Evolutionary conservation across 345 rosid genomes (phyloP).

Genomic region (Mallotus nudiflorus): DNA sequence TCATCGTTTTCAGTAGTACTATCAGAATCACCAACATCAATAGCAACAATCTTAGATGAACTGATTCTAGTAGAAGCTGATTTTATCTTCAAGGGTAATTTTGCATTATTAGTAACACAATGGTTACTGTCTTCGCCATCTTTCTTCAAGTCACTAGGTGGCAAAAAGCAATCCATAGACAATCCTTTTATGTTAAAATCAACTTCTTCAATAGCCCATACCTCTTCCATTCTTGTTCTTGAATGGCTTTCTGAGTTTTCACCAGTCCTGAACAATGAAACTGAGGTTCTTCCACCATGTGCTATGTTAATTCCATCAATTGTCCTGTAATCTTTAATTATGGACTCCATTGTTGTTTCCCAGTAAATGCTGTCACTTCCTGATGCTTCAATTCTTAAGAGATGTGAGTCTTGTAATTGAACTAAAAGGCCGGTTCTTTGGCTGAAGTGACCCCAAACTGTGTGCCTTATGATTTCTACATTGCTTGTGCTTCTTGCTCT

Average conservation of each 20-base stretch:
- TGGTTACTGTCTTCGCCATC: slow-evolving; percentile 59
- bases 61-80: slow-evolving; percentile 49
- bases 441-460: slow-evolving; percentile 89
- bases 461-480: slow-evolving; percentile 75
- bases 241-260: slow-evolving; percentile 61
- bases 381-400: slow-evolving; percentile 59
- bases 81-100: slow-evolving; percentile 48
- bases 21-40: slow-evolving; percentile 46
- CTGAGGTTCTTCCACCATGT: slow-evolving; percentile 67
- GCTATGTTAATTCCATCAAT: slow-evolving; percentile 84
- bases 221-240: slow-evolving; percentile 89
- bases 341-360: slow-evolving; percentile 93
- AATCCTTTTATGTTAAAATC: slow-evolving; percentile 91
- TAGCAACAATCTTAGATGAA: slow-evolving; percentile 57
- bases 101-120: slow-evolving; percentile 31
- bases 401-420: slow-evolving; percentile 79
- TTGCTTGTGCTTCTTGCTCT: slow-evolving; percentile 66
- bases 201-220: slow-evolving; percentile 85
- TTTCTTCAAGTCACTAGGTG: slow-evolving; percentile 80
- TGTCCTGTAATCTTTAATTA: slow-evolving; percentile 66
- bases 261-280: slow-evolving; percentile 66
- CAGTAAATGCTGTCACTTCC: slow-evolving; percentile 62
- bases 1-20: slow-evolving; percentile 23
- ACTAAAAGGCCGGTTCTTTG: slow-evolving; percentile 83
- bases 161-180: slow-evolving; percentile 85